Base-by-base conservation (phyloP, 768 basidiomycete genomes). In the Gelatoporia subvermispora region DNA sequence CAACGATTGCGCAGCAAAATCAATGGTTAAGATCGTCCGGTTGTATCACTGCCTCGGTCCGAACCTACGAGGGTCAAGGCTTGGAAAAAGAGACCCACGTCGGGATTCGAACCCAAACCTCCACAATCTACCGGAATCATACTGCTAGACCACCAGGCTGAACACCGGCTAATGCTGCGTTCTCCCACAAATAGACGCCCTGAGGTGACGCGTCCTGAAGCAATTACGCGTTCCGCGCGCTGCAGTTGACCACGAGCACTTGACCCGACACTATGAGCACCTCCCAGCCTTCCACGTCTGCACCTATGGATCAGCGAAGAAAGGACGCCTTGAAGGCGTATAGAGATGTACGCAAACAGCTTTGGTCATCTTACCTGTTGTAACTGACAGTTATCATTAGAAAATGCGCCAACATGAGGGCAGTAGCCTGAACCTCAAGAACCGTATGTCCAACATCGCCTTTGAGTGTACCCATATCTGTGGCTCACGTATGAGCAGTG, bases 321-420 rank as follows among this genome's bases (percentile, higher is more conserved):
- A 72, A 75, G 52, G 83, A 85, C 69, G 85, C 87, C 10, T 74
- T 92, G 11, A 88, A 82, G 57, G 76, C 72, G 31, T 92, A 92
- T 61, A 76, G 90, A 50, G 86, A 87, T 50, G 89, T 88, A 55
- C 21, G 68, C n/a, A n/a, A n/a, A n/a, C n/a, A n/a, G n/a, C n/a
- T n/a, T 58, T 15, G 41, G 9, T 15, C 46, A 46, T 2, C 10
- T 39, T 2, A 10, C 36, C 41, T 34, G 47, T 62, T 41, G 47
- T 59, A 46, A 37, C 45, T 21, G 20, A 48, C 25, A 5, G 38
- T 16, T 51, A 17, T 35, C n/a, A 21, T n/a, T 60, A 98, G 95
- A 99, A 97, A 91, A 84, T 97, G 79, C 84, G 83, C 56, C 81
- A 82, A 52, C 96, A 99, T 66, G 91, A 95, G 72, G 72, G 75